Base-by-base conservation (phyloP, 2,329 filamentous ascomycete genomes). In the Penicillium sp. region DNA sequence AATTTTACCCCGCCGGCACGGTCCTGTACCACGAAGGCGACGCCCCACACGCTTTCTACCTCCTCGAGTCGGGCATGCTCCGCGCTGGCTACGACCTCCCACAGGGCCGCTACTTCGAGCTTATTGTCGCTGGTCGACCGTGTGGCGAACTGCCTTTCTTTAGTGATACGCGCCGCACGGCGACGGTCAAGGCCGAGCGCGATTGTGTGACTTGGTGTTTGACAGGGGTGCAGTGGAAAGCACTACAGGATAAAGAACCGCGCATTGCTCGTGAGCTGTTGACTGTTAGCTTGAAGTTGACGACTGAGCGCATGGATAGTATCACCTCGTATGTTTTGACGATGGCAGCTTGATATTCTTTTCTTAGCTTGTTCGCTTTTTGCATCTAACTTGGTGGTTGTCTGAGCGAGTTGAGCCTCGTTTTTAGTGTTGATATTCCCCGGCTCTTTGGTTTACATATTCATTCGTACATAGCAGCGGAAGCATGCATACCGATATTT, bases 121-220 rank as follows among this genome's bases (percentile, higher is more conserved):
- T 90, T 67, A 97, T 97, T 52, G 88, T 97, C 1, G 90, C 92
- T 0, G 94, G 94, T 16, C 94, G 94, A 1, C 97, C 94, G 0
- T 97, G 93, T 65, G 94, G 94, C 35, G 94, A 99, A 76, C 75
- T 99, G 50, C 94, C 94, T 0, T 99, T 99, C 77, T 99, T 99
- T 76, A 91, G 88, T 3, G 90, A 95, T 67, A 97, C 93, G 1
- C 81, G 84, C 50, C 84, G 94, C 17, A 97, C 92, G 4, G 91
- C 91, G 1, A 96, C 89, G 0, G 91, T 95, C 11, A 81, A 87
- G 41, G 90, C 90, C 1, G 92, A 97, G 70, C 83, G 87, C 51
- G 87, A 93, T 63, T 89, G 88, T 59, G 85, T 94, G 0, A 85
- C 88, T 6, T 99, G 94, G 94, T 75, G 88, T 59, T 82, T 99